Evolutionary conservation across 345 rosid species (phyloP).

Genomic region (Garcia nutans): DNA sequence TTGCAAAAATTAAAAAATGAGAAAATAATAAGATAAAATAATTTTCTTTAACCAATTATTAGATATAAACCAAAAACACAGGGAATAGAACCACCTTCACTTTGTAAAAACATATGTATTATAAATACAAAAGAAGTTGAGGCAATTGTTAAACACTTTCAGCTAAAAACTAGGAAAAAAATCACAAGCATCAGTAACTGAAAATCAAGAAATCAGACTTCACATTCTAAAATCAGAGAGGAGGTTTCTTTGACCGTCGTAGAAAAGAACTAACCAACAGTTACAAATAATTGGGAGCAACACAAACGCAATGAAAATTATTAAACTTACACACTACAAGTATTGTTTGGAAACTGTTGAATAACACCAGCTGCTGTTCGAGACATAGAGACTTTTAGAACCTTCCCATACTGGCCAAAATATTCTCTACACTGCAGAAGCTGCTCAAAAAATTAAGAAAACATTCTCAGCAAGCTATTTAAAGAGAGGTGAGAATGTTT

Average conservation of each 20-base stretch:
- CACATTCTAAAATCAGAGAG: not conserved
- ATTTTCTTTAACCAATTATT: not conserved
- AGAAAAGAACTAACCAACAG: not conserved
- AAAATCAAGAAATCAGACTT: not conserved
- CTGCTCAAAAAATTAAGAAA: slow-evolving; percentile 37
- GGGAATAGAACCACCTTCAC: not conserved
- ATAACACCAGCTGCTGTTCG: slow-evolving; percentile 84
- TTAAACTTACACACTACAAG: slow-evolving; percentile 84
- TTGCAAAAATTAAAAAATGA: not conserved
- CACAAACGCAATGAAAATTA: not conserved
- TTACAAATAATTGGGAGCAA: not conserved
- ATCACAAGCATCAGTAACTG: no score
- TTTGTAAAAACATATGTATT: not conserved
- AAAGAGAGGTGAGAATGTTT: not conserved
- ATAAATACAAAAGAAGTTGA: not conserved
- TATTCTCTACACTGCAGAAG: slow-evolving; percentile 74
- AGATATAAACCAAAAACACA: not conserved
- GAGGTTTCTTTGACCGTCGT: not conserved
- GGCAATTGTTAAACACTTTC: not conserved
- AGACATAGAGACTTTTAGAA: slow-evolving; percentile 85
- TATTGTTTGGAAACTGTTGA: slow-evolving; percentile 82
- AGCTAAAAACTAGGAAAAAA: no score
- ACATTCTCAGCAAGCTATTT: not conserved
- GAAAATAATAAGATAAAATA: not conserved
- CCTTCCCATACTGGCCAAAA: slow-evolving; percentile 93